Evolutionary conservation across 345 rosid species (phyloP).

Genomic region (Populus simonii): DNA sequence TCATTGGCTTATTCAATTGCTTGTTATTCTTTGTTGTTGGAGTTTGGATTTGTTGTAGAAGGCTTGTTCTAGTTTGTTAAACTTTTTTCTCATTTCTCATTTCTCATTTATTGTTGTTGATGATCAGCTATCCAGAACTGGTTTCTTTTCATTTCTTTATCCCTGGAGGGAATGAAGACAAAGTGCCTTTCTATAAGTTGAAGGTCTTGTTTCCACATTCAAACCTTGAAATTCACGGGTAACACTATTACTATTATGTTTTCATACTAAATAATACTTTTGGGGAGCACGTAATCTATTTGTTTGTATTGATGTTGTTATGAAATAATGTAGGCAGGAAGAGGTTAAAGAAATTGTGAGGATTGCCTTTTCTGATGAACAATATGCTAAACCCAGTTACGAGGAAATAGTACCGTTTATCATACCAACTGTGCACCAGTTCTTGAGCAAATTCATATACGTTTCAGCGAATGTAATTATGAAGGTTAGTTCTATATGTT

Average conservation of each 20-base stretch:
- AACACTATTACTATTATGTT: background rate
- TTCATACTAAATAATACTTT: background rate
- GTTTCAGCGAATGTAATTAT: slow-evolving; percentile 32
- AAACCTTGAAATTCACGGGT: slow-evolving; percentile 42
- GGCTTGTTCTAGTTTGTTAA: background rate
- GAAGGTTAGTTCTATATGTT: slow-evolving; percentile 31
- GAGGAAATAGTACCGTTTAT: slow-evolving; percentile 36
- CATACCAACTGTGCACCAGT: slow-evolving; percentile 26
- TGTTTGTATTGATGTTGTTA: slow-evolving; percentile 2
- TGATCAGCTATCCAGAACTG: slow-evolving; percentile 33
- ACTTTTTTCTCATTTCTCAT: background rate
- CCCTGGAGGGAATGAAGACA: slow-evolving; percentile 39
- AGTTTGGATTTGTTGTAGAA: background rate
- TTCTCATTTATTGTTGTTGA: slow-evolving; percentile 5
- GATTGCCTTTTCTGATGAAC: slow-evolving; percentile 7
- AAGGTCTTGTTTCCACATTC: slow-evolving; percentile 46
- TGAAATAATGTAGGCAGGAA: slow-evolving; percentile 35
- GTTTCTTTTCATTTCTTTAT: slow-evolving; percentile 42
- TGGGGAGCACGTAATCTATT: background rate
- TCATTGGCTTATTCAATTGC: background rate
- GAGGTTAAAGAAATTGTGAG: slow-evolving; percentile 23
- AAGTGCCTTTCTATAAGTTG: slow-evolving; percentile 37
- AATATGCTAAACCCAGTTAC: slow-evolving; percentile 12
- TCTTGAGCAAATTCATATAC: slow-evolving; percentile 33
- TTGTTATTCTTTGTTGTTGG: background rate